A percentile compares a stretch with the other conserved stretches of the same genome.
These are phyloP conservation scores for Ceratocystis diversiconidia DNA, from an alignment of 2,329 filamentous ascomycete genomes.

Conservation along the genomic window DNA sequence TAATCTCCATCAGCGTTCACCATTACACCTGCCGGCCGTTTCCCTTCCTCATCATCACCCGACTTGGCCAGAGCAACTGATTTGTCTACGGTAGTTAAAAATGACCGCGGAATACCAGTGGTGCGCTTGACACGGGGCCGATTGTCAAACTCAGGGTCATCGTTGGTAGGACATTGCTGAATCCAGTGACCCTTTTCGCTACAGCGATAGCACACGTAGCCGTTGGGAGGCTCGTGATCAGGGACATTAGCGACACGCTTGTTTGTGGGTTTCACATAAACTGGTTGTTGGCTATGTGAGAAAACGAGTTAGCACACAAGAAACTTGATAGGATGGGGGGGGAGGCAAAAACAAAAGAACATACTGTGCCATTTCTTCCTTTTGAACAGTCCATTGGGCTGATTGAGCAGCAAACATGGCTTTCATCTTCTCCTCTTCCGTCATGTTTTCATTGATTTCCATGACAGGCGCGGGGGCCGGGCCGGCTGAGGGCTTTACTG, in stretches of 20 bases:
- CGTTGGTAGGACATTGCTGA: conserved; percentile 93
- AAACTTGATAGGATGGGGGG: conserved; percentile 11
- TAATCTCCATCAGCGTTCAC: conserved; percentile 95
- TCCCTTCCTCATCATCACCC: conserved; percentile 62
- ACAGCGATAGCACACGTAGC: conserved; percentile 93
- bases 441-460: conserved; percentile 65
- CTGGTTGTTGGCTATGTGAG: conserved; percentile 41
- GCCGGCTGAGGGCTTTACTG: conserved; percentile 53
- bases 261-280: conserved; percentile 38
- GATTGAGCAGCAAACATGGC: conserved; percentile 84
- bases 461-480: conserved; percentile 41
- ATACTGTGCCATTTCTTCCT: conserved; percentile 80
- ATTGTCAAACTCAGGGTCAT: conserved; percentile 90
- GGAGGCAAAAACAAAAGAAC: conserved; percentile 23
- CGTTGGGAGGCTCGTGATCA: conserved; percentile 81
- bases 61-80: conserved; percentile 59
- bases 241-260: conserved; percentile 67
- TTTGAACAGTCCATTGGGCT: conserved; percentile 83
- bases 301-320: conserved; percentile 25
- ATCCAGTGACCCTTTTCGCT: conserved; percentile 99
- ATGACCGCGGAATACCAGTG: conserved; percentile 89
- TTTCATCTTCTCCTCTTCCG: conserved; percentile 84
- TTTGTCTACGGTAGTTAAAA: conserved; percentile 91
- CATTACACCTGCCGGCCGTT: conserved; percentile 83
- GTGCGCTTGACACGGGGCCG: conserved; percentile 88